Base-by-base conservation (phyloP, 1,139 yeast genomes). In the Fermentozyma sake region DNA sequence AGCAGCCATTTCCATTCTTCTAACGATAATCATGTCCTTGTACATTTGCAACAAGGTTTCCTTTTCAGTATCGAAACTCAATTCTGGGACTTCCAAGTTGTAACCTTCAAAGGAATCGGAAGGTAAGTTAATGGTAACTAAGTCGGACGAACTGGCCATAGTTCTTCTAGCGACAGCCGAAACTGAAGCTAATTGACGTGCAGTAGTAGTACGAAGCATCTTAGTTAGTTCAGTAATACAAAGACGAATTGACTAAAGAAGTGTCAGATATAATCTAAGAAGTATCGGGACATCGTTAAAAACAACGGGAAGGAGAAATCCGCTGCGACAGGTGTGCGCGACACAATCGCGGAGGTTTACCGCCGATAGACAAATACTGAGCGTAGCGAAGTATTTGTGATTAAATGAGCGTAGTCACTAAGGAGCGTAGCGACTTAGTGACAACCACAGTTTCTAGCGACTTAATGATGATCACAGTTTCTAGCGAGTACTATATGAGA, bases 1-100 rank as follows among this genome's bases (percentile, higher is more conserved):
- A 34, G 97, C 79, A 20, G 96, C 95, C 96, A 91, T 89, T 68
- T 91, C 98, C 91, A 91, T 79, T 66, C 98, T 84, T 72, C 98
- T 79, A 54, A 89, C 79, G 45, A 82, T 65, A 43, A 83, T 76
- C 96, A 91, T 89, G 55, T 91, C 95, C 68, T 86, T 85, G 76
- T 89, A 91, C 96, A 91, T 87, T 55, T 86, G 79, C 53, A 91
- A 69, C 48, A 91, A 66, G 32, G 80, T 73, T 27, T 74, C 74
- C 72, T 86, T 87, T 49, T 85, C 79, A 32, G 95, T 79, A 57
- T 79, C 79, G 53, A 84, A 83, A 28, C 66, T 63, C 48, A 82
- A 68, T 28, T 72, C 69, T 30, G 96, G 96, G 14, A 50, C 54
- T 14, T 83, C 94, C 44, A 93, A 60, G 61, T 82, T 68, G 71